Evolutionary conservation across 2,329 filamentous ascomycete genomes (phyloP), one percentile per base, ranked within the genome.

Genomic region (Alternaria dauci): DNA sequence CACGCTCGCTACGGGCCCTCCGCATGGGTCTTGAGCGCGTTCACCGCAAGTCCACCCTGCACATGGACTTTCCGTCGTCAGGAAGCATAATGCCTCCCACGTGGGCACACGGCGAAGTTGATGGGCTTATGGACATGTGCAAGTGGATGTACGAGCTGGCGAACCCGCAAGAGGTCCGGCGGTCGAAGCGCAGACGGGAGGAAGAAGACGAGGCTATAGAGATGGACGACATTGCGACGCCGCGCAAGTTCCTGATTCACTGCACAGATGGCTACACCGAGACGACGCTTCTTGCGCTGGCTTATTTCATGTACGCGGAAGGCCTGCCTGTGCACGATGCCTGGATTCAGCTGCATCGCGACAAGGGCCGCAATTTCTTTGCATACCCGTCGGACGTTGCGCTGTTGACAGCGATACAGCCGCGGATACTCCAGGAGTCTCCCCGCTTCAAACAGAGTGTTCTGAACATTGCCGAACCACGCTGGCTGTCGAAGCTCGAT

Each of bases 251-350:
- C 34, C 86, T 98, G 32, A 91, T 99, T 41, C 94, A 98, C 78
- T 98, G 95, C 77, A 89, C 90, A 2, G 95, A 99, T 77, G 95
- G 95, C 18, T 99, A 99, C 73, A 99, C 95, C 0, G 95, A 99
- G 79, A 94, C 91, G 1, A 93, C 93, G 2, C 85, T 99, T 78
- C 84, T 99, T 18, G 93, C 88, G 2, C 87, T 99, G 39, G 92
- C 94, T 9, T 99, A 99, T 79, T 93, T 90, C 76, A 96, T 96
- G 85, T 99, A 93, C 78, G 92, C 91, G 55, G 92, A 95, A 63
- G 93, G 92, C 7, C 83, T 88, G 11, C 86, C 94, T 0, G 86
- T 94, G 0, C 91, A 94, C 28, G 88, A 93, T 57, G 94, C 95
- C 8, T 98, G 94, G 94, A 83, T 98, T 9, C 85, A 88, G 60